Evolutionary conservation across 495 filamentous ascomycete genomes (phyloP), one percentile per base, ranked within the genome.

Genomic region (Ascodesmis nigricans): DNA sequence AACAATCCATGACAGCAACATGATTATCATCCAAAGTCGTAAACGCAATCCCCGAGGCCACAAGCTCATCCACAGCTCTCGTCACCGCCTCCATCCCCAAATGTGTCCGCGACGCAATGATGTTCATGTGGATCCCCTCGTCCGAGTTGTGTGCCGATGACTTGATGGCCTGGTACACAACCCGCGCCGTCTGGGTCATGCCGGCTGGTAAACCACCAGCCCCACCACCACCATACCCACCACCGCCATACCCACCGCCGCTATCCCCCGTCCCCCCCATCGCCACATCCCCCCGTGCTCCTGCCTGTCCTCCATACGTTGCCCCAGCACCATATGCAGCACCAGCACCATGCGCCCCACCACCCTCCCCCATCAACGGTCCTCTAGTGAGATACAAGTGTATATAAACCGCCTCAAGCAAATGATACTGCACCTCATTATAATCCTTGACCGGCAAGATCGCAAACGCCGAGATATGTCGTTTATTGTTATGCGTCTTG

Each of bases 371-470:
- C n/a, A n/a, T n/a, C n/a, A 63, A 61, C 15, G 70, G 65, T 1
- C 83, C 84, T n/a, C 69, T 63, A n/a, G 73, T 76, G 50, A 80
- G 74, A 58, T 75, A 74, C 25, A 97, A 55, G 55, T 95, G 87
- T 26, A 83, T 71, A 33, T 71, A 76, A 1, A 78, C 75, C 4
- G 82, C 78, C 53, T 95, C 83, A 4, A 97, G 66, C 33, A 93
- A 47, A 55, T 93, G 84, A 49, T 72, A 80, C 47, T 73, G 72
- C 45, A 97, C 58, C 62, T 97, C 90, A 58, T 93, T 92, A 58
- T 75, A 75, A 51, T 95, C 72, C 13, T 64, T 60, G 29, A 95
- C 54, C 4, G 74, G 69, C 24, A 78, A 68, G 31, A 95, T 73
- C 44, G 74, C 64, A 49, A 84, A 73, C n/a, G 78, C 73, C 36